Base-by-base conservation (phyloP, 345 rosid genomes). In the Syzygium jambos region DNA sequence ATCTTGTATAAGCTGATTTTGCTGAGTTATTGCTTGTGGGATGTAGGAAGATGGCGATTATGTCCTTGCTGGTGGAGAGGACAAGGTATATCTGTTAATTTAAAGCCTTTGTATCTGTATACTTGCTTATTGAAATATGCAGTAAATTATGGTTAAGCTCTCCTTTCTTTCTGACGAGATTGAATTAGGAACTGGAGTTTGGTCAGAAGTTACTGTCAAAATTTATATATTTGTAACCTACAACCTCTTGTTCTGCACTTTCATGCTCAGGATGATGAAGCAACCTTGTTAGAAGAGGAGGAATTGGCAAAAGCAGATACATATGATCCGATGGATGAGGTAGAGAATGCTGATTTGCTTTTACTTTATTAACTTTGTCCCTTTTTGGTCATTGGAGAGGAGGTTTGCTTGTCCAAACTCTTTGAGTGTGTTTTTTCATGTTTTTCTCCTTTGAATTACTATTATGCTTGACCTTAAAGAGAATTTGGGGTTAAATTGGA, bases 31-130 rank as follows among this genome's bases (percentile, higher is more conserved):
- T 49, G 87, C 88, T 89, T 84, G 53, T 86, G 17, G 87, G 83
- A 84, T 95, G 93, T 93, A 96, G 99, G 99, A 95, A 91, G 99
- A 98, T 95, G 95, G 93, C 53, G 99, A 96, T 89, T 98, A 94
- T 91, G 87, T 93, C 92, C 89, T 94, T 84, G 92, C 93, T 89
- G 88, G 90, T 51, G 98, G 93, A 84, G 99, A 96, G 82, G 99
- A 96, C 78, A 95, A 95, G 96, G 98, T 98, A 91, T 85, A 89
- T 73, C 88, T 88, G 68, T 86, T 78, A 46, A 78, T 85, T 68
- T 59, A 85, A 13, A 86, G 49, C 43, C 61, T 65, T 86, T 30
- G 53, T 56, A 22, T 86, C 34, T 84, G 59, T 27, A 46, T 84
- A 63, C 52, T 61, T 84, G 22, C 63, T 84, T 53, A 34, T 38